Evolutionary conservation across 495 filamentous ascomycete species (phyloP), one percentile per base, ranked within the genome.

Genomic region (Staphylotrichum longicolle): DNA sequence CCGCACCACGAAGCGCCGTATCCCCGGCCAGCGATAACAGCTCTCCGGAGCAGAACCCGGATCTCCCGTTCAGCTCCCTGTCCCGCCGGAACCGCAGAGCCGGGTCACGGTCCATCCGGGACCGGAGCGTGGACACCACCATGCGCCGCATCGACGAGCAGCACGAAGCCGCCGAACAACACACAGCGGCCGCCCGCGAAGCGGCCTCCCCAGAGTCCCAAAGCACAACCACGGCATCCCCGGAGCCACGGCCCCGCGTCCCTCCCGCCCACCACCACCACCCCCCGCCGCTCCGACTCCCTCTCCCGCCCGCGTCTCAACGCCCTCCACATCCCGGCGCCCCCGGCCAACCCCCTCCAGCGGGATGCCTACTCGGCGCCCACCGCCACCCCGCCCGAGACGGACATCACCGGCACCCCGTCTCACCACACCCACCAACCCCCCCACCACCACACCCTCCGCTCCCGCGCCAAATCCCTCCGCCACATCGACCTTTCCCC

Each of bases 111-210:
- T 60, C 61, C 9, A 9, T 62, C 32, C 58, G 62, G 2, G 58
- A 63, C 39, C 53, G 52, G 15, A 61, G 57, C 30, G 63, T 66
- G 11, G 66, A 68, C 11, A 57, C 51, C 2, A 34, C 45, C 0
- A 68, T 68, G 66, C 42, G 54, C 4, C 55, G 66, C 41, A 68
- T 68, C 53, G 66, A 66, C 46, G 66, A 68, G 41, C 33, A 66
- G 41, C 49, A 54, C 5, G 39, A 11, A 10, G 15, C 41, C 8
- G 58, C 54, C 5, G 54, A 55, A 4, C 53, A 5, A 12, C 9
- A 54, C 20, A 27, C 20, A 27, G 20, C 20, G 20, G 20, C 20
- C 20, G 20, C 20, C 20, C 20, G 20, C 20, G 20, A 27, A 27
- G 1, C 20, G 20, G 20, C 20, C 20, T 27, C 20, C 20, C 20